Conservation (phyloP, 208 protist genomes). For the Crithidia brevicula region DNA sequence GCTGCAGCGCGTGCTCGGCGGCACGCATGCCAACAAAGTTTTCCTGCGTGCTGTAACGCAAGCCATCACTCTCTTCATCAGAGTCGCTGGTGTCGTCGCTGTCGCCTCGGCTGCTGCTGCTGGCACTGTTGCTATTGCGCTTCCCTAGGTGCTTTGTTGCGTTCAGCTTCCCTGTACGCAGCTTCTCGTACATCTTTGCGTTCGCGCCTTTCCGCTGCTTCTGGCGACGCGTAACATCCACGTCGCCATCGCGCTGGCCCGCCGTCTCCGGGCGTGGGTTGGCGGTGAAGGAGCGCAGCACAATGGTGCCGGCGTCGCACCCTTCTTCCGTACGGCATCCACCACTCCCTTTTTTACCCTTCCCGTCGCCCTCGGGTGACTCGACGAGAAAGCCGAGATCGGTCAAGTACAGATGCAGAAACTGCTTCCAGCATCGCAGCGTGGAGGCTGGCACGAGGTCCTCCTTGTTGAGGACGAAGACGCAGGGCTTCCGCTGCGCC, state of each 20-base stretch:
- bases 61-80: constrained; percentile 29
- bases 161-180: constrained; percentile 64
- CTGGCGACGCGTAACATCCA: constrained; percentile 40
- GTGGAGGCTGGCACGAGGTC: constrained; percentile 81
- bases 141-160: constrained; percentile 16
- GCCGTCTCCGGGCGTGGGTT: constrained; percentile 65
- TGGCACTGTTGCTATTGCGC: background rate
- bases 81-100: constrained; percentile 16
- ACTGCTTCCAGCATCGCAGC: constrained; percentile 73
- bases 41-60: constrained; percentile 47
- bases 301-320: no score
- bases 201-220: constrained; percentile 58
- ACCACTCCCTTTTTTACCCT: background rate
- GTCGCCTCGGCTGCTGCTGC: background rate
- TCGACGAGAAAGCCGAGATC: constrained; percentile 46
- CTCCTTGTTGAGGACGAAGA: constrained; percentile 97
- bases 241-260: constrained; percentile 39
- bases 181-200: constrained; percentile 78
- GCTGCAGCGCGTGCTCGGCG: constrained; percentile 55
- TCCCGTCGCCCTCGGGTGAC: constrained; percentile 5
- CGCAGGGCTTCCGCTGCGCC: constrained; percentile 85
- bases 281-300: constrained; percentile 78
- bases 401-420: constrained; percentile 65
- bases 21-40: constrained; percentile 84
- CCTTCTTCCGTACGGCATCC: background rate